A percentile compares a stretch with the other conserved stretches of the same genome.
Evolutionary conservation across 2,329 filamentous ascomycete species (phyloP).

Genomic region (Penicillium sp.): DNA sequence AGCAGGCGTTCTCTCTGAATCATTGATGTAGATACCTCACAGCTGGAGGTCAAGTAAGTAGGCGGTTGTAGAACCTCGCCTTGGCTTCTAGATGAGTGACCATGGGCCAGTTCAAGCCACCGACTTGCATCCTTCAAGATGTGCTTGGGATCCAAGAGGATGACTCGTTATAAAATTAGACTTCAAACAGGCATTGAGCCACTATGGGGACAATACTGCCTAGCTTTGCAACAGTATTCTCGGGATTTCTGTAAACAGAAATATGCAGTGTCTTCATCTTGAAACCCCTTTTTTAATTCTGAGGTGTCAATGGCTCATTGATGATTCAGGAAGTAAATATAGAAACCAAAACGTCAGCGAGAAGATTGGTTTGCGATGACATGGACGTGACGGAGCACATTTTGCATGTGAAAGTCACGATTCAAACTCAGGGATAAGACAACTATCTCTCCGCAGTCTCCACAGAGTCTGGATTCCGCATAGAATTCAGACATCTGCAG

Average conservation of each 20-base stretch:
- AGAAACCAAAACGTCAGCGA: background rate
- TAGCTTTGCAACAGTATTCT: background rate
- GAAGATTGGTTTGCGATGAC: background rate
- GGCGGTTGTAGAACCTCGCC: background rate
- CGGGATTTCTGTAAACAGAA: background rate
- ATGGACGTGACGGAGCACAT: background rate
- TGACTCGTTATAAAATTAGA: background rate
- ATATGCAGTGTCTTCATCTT: background rate
- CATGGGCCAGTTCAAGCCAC: background rate
- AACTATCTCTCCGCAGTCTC: background rate
- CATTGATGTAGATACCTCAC: background rate
- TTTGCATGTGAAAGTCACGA: background rate
- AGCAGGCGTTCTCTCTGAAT: background rate
- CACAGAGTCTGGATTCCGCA: background rate
- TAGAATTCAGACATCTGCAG: background rate
- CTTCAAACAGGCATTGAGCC: background rate
- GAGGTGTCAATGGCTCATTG: background rate
- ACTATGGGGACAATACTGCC: background rate
- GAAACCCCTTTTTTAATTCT: too few species aligned
- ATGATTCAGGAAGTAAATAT: conserved; percentile 2
- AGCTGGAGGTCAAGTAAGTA: background rate
- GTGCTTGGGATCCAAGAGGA: too few species aligned
- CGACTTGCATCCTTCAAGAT: background rate
- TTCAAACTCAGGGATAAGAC: background rate
- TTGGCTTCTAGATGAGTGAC: background rate